Percentiles rank a stretch among this genome's conserved stretches.
Evolutionary conservation across 2,329 filamentous ascomycete species (phyloP).

Genomic region (Fusarium paranaense): DNA sequence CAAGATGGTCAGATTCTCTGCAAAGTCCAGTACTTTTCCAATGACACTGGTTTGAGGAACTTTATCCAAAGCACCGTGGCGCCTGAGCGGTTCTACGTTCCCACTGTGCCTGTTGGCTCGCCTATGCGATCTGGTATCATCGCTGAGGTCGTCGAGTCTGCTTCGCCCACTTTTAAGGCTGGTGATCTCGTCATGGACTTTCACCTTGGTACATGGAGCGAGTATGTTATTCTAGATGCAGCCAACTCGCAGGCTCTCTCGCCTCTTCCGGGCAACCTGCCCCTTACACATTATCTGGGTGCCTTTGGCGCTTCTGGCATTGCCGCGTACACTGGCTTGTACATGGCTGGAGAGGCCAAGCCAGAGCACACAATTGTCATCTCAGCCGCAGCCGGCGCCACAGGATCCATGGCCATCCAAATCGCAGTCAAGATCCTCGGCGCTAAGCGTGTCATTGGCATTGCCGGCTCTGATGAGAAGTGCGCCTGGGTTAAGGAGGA

Average conservation of each 20-base stretch:
- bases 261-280: constrained; percentile 38
- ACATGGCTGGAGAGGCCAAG: constrained; percentile 41
- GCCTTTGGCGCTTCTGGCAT: constrained; percentile 45
- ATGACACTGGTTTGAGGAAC: constrained; percentile 45
- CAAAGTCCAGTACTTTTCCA: constrained; percentile 45
- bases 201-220: constrained; percentile 46
- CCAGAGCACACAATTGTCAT: constrained; percentile 45
- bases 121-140: constrained; percentile 47
- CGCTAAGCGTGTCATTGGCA: constrained; percentile 46
- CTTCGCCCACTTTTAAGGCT: constrained; percentile 39
- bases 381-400: constrained; percentile 45
- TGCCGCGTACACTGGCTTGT: constrained; percentile 43
- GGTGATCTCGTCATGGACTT: constrained; percentile 47
- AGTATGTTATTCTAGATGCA: constrained; percentile 43
- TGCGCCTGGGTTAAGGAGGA: constrained; percentile 43
- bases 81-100: constrained; percentile 45
- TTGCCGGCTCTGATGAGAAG: constrained; percentile 45
- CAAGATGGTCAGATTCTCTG: constrained; percentile 44
- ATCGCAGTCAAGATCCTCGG: constrained; percentile 45
- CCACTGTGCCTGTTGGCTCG: constrained; percentile 42
- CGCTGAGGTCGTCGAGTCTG: constrained; percentile 45
- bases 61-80: constrained; percentile 46
- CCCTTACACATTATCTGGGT: constrained; percentile 45
- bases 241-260: constrained; percentile 39
- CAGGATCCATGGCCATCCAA: constrained; percentile 46